Conservation (phyloP, 169 alveolate species). For the Eimeria sp. region DNA sequence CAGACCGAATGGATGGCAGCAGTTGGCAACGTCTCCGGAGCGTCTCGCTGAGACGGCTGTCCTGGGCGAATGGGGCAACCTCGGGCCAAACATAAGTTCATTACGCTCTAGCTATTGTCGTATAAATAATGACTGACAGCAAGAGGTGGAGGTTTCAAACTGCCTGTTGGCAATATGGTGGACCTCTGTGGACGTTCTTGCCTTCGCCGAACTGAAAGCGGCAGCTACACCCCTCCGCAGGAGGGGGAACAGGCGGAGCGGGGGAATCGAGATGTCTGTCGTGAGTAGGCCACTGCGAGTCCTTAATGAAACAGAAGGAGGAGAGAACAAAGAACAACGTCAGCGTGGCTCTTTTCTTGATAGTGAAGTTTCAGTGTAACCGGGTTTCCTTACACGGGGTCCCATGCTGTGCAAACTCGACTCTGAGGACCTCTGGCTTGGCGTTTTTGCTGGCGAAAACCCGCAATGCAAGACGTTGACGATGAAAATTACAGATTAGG, state of each 20-base stretch:
- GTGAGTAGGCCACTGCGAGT: neutral
- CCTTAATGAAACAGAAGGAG: neutral
- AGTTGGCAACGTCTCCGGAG: constrained; percentile 27
- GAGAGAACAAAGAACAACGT: neutral
- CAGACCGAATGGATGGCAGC: neutral
- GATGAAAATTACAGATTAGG: neutral
- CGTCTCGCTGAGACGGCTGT: neutral
- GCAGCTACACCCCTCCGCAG: neutral
- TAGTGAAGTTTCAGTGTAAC: neutral
- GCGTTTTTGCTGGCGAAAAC: neutral
- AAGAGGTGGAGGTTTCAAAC: neutral
- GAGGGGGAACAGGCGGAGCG: neutral
- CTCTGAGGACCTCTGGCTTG: neutral
- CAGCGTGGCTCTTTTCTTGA: neutral
- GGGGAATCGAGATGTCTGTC: too few relatives aligned
- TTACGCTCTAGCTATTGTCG: neutral
- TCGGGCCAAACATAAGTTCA: neutral
- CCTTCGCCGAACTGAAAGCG: neutral
- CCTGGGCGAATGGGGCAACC: neutral
- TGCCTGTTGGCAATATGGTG: neutral
- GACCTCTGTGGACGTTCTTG: neutral
- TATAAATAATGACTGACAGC: neutral
- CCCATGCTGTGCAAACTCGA: neutral
- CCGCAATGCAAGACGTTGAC: neutral
- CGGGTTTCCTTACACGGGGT: neutral